Evolutionary conservation across 352 stramenopile species (phyloP).

Genomic region (Globisporangium canariense): DNA sequence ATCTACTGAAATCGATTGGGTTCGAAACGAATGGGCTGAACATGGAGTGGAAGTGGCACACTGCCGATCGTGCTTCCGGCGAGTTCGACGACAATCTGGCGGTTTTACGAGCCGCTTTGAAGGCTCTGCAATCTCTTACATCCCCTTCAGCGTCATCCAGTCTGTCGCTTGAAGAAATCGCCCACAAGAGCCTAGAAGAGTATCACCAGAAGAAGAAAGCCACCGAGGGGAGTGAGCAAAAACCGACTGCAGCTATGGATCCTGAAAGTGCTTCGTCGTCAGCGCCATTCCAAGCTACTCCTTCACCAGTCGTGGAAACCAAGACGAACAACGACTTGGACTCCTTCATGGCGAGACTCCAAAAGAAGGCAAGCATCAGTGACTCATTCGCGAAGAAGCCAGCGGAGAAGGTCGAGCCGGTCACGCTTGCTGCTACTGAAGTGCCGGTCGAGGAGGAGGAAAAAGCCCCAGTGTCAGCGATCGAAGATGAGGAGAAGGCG

Average conservation of each 20-base stretch:
- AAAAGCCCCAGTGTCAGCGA: slow-evolving; percentile 17
- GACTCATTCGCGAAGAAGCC: slow-evolving; percentile 25
- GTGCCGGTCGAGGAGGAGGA: slow-evolving; percentile 17
- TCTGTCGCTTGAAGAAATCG: slow-evolving; percentile 54
- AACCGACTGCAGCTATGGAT: neutral
- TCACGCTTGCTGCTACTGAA: neutral
- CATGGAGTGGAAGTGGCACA: slow-evolving; percentile 85
- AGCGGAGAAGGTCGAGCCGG: slow-evolving; percentile 10
- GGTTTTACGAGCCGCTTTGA: slow-evolving; percentile 55
- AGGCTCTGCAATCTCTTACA: slow-evolving; percentile 57
- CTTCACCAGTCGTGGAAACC: slow-evolving; percentile 4
- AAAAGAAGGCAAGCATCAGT: slow-evolving; percentile 41
- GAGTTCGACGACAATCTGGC: slow-evolving; percentile 71
- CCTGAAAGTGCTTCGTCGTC: neutral
- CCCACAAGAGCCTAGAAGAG: slow-evolving; percentile 30
- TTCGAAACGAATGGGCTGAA: slow-evolving; percentile 72
- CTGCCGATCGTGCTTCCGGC: slow-evolving; percentile 46
- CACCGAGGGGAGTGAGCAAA: neutral
- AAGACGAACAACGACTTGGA: slow-evolving; percentile 28
- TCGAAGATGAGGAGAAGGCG: slow-evolving; percentile 8
- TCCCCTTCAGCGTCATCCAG: slow-evolving; percentile 31
- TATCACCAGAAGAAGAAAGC: slow-evolving; percentile 28
- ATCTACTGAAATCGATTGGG: slow-evolving; percentile 71
- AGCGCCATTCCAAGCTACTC: slow-evolving; percentile 12
- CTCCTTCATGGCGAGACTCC: slow-evolving; percentile 52